Percentiles rank a stretch among this genome's conserved stretches.
These are phyloP conservation scores for Musa schizocarpa DNA, from an alignment of 176 grass and related monocot genomes.

Conservation along the genomic window DNA sequence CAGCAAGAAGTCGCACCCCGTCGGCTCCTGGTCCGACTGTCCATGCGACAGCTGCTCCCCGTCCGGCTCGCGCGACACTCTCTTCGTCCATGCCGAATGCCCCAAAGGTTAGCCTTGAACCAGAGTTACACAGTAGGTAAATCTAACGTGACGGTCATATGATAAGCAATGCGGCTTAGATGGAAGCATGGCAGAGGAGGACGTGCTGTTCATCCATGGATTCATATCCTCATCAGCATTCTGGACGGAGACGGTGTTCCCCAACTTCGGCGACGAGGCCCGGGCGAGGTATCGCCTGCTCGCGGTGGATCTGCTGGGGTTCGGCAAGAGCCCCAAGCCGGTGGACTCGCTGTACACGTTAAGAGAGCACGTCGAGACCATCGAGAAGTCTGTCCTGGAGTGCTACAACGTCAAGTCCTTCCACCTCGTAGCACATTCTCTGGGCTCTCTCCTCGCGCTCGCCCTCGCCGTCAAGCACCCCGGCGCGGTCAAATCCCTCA, in stretches of 20 bases:
- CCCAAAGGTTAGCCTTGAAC: conserved; percentile 28
- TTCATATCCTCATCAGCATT: conserved; percentile 71
- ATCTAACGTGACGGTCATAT: too few relatives aligned
- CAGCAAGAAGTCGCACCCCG: conserved; percentile 19
- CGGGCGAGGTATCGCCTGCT: conserved; percentile 35
- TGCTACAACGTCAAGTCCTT: conserved; percentile 39
- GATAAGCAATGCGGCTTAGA: not conserved
- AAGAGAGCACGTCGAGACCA: conserved; percentile 55
- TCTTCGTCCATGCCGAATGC: conserved; percentile 70
- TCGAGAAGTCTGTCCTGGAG: conserved; percentile 58
- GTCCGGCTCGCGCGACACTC: conserved; percentile 34
- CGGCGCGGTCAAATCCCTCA: conserved; percentile 41
- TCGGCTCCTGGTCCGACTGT: conserved; percentile 88
- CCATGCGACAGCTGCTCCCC: conserved; percentile 68
- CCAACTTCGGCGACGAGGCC: conserved; percentile 36
- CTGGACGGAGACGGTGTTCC: conserved; percentile 73
- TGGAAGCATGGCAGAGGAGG: conserved; percentile 22
- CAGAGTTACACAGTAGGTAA: too few relatives aligned
- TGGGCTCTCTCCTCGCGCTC: conserved; percentile 57
- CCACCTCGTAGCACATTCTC: conserved; percentile 68
- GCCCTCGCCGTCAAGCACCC: conserved; percentile 62
- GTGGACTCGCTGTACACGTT: conserved; percentile 66
- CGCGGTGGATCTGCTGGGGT: conserved; percentile 66
- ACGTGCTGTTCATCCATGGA: conserved; percentile 74
- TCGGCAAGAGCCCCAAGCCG: conserved; percentile 68